phyloP scores from a whole-genome alignment of 306 rosid genomes.

The Quercus engelmannii region DNA sequence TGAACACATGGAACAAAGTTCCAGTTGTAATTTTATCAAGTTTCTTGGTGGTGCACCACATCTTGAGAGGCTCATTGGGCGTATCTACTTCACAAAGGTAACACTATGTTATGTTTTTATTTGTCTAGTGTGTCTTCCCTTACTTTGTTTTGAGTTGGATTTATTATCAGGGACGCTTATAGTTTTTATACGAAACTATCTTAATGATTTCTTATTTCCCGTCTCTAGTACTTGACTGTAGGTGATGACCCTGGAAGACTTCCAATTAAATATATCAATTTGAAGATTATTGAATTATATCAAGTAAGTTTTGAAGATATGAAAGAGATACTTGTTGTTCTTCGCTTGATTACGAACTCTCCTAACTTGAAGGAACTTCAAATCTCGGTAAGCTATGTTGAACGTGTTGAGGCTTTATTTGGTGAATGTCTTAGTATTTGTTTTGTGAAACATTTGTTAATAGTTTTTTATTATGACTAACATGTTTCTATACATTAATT shows the following conservation, averaged over 20 bases:
- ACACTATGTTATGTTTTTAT: slow-evolving; percentile 5
- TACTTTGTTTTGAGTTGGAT: not conserved
- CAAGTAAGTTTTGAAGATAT: slow-evolving; percentile 94
- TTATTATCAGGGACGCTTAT: not conserved
- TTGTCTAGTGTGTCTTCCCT: slow-evolving; percentile 13
- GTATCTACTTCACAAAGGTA: slow-evolving; percentile 90
- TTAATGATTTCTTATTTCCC: not conserved
- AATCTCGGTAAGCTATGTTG: slow-evolving; percentile 63
- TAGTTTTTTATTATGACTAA: not conserved
- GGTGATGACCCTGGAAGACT: slow-evolving; percentile 47
- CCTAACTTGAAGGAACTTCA: slow-evolving; percentile 83
- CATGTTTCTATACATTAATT: slow-evolving; percentile 13
- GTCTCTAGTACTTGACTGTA: slow-evolving; percentile 81
- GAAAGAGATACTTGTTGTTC: slow-evolving; percentile 83
- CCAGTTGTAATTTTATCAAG: slow-evolving; percentile 67
- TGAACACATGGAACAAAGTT: slow-evolving; percentile 57
- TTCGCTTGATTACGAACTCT: slow-evolving; percentile 73
- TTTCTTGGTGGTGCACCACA: slow-evolving; percentile 82
- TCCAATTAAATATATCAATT: slow-evolving; percentile 46
- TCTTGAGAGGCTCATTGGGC: slow-evolving; percentile 79
- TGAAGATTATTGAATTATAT: slow-evolving; percentile 67
- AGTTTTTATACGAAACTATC: slow-evolving; percentile 9
- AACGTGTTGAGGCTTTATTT: not conserved
- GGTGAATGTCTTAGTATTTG: not conserved
- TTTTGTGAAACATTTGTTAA: slow-evolving; percentile 1